Percentiles rank a stretch among this genome's conserved stretches.
Evolutionary conservation across 108 stramenopile species (phyloP).

Genomic region (Nannochloropsis oceanica): DNA sequence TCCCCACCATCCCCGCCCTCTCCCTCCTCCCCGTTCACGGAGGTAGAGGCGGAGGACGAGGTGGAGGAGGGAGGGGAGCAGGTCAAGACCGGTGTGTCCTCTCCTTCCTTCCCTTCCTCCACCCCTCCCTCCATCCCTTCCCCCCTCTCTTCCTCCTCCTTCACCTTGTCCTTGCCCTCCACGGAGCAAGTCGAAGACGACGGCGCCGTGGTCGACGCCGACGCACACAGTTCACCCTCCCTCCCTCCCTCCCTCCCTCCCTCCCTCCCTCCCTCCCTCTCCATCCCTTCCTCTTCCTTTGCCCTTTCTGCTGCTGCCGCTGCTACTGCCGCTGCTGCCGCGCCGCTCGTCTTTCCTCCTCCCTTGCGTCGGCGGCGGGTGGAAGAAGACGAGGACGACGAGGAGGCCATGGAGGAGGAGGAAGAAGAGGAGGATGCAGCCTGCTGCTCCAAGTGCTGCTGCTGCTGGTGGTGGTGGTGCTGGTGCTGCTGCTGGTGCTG

Average conservation of each 20-base stretch:
- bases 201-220: too few species aligned
- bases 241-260: background rate
- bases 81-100: background rate
- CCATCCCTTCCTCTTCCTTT: background rate
- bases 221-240: background rate
- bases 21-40: background rate
- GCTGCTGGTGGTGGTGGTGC: too few species aligned
- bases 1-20: background rate
- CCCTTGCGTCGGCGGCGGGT: background rate
- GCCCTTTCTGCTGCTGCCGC: background rate
- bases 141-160: background rate
- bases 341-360: background rate
- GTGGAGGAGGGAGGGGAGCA: background rate
- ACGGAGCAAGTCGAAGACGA: background rate
- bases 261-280: background rate
- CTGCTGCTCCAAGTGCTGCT: too few species aligned
- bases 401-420: background rate
- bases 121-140: background rate
- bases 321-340: background rate
- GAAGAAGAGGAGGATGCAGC: background rate
- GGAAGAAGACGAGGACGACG: background rate
- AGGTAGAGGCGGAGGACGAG: background rate
- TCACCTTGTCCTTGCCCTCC: background rate
- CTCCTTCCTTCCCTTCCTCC: background rate
- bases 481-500: too few species aligned